Conservation (phyloP, 139 green algal species). For the Klebsormidium nitens region DNA sequence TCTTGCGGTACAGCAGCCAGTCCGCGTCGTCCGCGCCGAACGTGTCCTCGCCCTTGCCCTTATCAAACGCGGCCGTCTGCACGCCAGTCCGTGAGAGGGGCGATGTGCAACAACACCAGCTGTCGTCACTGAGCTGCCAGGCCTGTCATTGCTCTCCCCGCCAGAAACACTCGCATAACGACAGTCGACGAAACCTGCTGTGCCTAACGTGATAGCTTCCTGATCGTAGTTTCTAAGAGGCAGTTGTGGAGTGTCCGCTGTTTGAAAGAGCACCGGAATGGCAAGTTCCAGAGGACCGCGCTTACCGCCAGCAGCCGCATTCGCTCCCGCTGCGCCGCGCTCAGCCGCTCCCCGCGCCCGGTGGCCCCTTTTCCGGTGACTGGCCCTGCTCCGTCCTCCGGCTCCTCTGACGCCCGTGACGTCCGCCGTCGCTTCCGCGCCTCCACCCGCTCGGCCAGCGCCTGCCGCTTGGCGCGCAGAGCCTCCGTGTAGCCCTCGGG, state of each 20-base stretch:
- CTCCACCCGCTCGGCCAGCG: slow-evolving; percentile 12
- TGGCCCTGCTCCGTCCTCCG: not conserved
- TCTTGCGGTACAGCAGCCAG: slow-evolving; percentile 38
- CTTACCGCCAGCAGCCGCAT: slow-evolving; percentile 26
- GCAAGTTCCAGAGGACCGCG: not conserved
- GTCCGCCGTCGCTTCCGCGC: slow-evolving; percentile 8
- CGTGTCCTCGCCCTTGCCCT: slow-evolving; percentile 25
- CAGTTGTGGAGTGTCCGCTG: not conserved
- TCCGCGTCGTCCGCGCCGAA: slow-evolving; percentile 32
- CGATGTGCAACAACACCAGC: not conserved
- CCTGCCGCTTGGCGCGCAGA: not conserved
- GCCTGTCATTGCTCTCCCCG: too few species aligned
- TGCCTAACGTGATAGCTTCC: not conserved
- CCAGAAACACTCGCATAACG: too few species aligned
- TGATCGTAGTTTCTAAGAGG: not conserved
- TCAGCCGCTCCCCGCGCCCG: slow-evolving; percentile 22
- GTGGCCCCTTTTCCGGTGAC: not conserved
- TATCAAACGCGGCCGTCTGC: slow-evolving; percentile 37
- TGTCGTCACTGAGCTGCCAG: not conserved
- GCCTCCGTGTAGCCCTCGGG: slow-evolving; percentile 30
- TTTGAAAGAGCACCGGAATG: not conserved
- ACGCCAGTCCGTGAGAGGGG: not conserved
- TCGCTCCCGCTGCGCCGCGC: slow-evolving; percentile 26
- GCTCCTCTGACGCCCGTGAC: not conserved
- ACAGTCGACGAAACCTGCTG: not conserved